Base-by-base conservation (phyloP, 2,329 filamentous ascomycete genomes). In the Botryosphaeria agaves region DNA sequence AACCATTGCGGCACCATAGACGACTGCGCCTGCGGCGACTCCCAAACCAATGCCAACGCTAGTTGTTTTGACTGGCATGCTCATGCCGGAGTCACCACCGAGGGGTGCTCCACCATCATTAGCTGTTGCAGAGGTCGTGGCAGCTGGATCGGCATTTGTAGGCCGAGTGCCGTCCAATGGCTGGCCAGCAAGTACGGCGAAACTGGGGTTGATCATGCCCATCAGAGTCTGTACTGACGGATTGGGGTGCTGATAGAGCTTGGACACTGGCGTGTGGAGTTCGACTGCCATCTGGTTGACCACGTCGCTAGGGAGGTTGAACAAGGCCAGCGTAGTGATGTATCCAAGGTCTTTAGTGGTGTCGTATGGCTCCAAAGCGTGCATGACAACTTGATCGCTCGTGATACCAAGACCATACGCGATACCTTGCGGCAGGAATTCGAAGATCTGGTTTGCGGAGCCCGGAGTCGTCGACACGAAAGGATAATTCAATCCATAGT, bases 1-100 rank as follows among this genome's bases (percentile, higher is more conserved):
- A 61, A 93, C 87, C 85, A 94, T 93, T 51, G 82, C 84, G 8
- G 79, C 81, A 47, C 84, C 85, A 42, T 93, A 93, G n/a, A 83
- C 75, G 30, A 76, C 78, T 25, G 81, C 82, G 46, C 84, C 75
- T 26, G 70, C 69, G 18, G 85, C 71, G 16, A 81, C 77, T 44
- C 81, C 82, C 14, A 82, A 65, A 33, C 77, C 81, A 45, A 93
- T 79, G 46, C 56, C 69, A 39, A 61, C 70, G 45, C 61, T 76
- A 52, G 72, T 76, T 25, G 69, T 72, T 38, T 69, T 69, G 27
- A 75, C 61, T 5, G 67, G 67, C 40, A 69, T 62, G 34, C 63
- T 61, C 20, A 60, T 59, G 34, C 40, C 47, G 42, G 53, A 55
- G 33, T 67, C 63, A 26, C 55, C 55, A 36, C 57, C 59, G 21